These are phyloP conservation scores for Usnea hakonensis DNA, from an alignment of 495 filamentous ascomycete species.

Conservation along the genomic window DNA sequence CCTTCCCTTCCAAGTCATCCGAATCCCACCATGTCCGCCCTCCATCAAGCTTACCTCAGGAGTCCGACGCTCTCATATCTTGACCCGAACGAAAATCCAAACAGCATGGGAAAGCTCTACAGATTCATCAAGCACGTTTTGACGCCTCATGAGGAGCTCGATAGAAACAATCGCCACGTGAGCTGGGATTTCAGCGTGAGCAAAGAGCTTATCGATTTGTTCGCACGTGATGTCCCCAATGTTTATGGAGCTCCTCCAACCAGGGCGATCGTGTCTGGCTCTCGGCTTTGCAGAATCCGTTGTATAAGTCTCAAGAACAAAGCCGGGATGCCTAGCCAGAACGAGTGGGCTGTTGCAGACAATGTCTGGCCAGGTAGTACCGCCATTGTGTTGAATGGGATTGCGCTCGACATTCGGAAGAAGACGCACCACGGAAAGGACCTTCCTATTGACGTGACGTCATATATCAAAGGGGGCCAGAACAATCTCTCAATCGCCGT, in stretches of 20 bases:
- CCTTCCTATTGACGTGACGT: conserved; percentile 64
- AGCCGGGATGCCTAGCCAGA: conserved; percentile 24
- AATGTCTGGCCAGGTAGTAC: conserved; percentile 65
- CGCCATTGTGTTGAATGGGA: conserved; percentile 60
- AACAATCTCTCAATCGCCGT: conserved; percentile 55
- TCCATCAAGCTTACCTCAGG: conserved; percentile 51
- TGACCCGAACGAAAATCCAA: conserved; percentile 7
- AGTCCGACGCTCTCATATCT: conserved; percentile 44
- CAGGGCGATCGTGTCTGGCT: conserved; percentile 22
- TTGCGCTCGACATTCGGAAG: conserved; percentile 49
- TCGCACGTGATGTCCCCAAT: conserved; percentile 10
- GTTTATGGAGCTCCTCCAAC: conserved; percentile 9
- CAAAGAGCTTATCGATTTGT: conserved; percentile 2
- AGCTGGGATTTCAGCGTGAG: conserved; percentile 14
- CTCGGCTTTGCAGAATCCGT: conserved; percentile 37
- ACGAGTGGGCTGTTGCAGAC: conserved; percentile 53
- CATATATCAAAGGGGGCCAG: conserved; percentile 38
- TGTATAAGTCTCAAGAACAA: conserved; percentile 30
- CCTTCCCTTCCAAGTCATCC: conserved; percentile 28
- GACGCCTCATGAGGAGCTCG: conserved; percentile 5
- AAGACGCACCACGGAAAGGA: conserved; percentile 67
- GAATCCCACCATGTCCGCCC: conserved; percentile 38
- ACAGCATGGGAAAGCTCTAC: conserved; percentile 6
- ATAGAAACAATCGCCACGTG: conserved; percentile 11
- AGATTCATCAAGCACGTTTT: conserved; percentile 13